phyloP scores from a whole-genome alignment of 495 filamentous ascomycete genomes.

The Podospora didyma region DNA sequence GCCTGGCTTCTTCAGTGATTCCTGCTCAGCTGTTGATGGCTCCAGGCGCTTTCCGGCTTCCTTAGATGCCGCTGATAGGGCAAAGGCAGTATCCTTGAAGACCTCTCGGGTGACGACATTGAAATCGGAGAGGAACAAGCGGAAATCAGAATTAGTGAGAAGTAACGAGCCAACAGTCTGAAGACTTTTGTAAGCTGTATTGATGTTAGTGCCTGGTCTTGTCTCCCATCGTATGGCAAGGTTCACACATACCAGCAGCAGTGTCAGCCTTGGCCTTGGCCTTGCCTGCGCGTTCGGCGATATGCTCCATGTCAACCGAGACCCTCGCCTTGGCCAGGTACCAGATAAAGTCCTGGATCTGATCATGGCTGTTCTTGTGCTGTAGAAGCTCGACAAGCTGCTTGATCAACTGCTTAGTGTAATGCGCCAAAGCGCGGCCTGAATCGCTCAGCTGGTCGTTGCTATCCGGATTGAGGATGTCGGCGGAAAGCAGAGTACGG shows the following conservation, averaged over 20 bases:
- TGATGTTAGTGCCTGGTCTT: neutral
- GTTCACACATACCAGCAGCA: slow-evolving; percentile 57
- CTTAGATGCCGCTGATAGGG: slow-evolving; percentile 66
- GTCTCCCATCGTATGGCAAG: neutral
- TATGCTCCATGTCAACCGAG: slow-evolving; percentile 61
- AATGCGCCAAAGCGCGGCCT: slow-evolving; percentile 68
- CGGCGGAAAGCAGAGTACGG: slow-evolving; percentile 70
- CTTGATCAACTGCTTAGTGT: slow-evolving; percentile 65
- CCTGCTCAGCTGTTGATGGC: slow-evolving; percentile 58
- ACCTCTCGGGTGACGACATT: slow-evolving; percentile 76
- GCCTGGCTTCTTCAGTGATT: slow-evolving; percentile 53
- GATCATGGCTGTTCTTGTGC: slow-evolving; percentile 79
- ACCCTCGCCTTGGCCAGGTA: slow-evolving; percentile 68
- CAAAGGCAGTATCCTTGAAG: slow-evolving; percentile 80
- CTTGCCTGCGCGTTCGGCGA: slow-evolving; percentile 57
- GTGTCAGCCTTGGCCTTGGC: slow-evolving; percentile 73
- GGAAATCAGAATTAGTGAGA: slow-evolving; percentile 85
- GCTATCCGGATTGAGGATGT: slow-evolving; percentile 67
- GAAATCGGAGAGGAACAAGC: slow-evolving; percentile 80
- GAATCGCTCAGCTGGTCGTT: slow-evolving; percentile 73
- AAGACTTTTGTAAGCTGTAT: slow-evolving; percentile 72
- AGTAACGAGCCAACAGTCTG: slow-evolving; percentile 79
- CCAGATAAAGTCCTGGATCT: slow-evolving; percentile 91
- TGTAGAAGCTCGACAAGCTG: slow-evolving; percentile 72
- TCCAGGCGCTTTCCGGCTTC: slow-evolving; percentile 67